Evolutionary conservation across 2,329 filamentous ascomycete genomes (phyloP).

Genomic region (Nakataea oryzae): DNA sequence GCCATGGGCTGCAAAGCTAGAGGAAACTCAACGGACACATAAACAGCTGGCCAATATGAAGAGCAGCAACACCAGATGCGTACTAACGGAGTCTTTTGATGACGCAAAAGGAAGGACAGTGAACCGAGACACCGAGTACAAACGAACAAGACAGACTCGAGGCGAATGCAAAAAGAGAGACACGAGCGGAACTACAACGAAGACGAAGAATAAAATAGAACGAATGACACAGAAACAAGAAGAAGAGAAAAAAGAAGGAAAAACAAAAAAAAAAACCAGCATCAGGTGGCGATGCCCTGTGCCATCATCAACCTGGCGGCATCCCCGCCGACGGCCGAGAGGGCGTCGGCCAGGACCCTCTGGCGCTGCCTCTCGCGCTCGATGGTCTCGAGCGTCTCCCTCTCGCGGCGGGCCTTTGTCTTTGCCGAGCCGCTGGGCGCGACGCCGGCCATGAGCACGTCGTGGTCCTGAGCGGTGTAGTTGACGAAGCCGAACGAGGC

Average conservation of each 20-base stretch:
- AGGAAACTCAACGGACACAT: too few relatives aligned
- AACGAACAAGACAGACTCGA: too few relatives aligned
- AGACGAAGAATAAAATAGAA: neutral
- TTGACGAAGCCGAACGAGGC: conserved; percentile 65
- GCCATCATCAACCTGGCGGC: conserved; percentile 29
- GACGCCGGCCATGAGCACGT: conserved; percentile 75
- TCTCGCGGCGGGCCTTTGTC: conserved; percentile 86
- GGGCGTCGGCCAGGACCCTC: conserved; percentile 58
- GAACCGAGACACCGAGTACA: too few relatives aligned
- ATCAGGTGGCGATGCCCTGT: conserved; percentile 1
- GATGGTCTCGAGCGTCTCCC: conserved; percentile 61
- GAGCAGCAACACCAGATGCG: too few relatives aligned
- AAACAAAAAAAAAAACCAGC: neutral
- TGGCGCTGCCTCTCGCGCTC: conserved; percentile 53
- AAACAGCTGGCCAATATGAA: too few relatives aligned
- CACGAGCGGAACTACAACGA: neutral
- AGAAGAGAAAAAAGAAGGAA: neutral
- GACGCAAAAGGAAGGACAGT: too few relatives aligned
- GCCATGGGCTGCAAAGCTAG: too few relatives aligned
- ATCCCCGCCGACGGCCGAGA: conserved; percentile 62
- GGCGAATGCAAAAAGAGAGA: neutral
- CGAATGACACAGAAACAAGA: conserved; percentile 1
- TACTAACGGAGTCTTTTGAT: too few relatives aligned
- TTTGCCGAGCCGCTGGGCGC: conserved; percentile 86
- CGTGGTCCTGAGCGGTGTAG: conserved; percentile 72